Evolutionary conservation across 768 basidiomycete species (phyloP).

Genomic region (Mycena alexandri): DNA sequence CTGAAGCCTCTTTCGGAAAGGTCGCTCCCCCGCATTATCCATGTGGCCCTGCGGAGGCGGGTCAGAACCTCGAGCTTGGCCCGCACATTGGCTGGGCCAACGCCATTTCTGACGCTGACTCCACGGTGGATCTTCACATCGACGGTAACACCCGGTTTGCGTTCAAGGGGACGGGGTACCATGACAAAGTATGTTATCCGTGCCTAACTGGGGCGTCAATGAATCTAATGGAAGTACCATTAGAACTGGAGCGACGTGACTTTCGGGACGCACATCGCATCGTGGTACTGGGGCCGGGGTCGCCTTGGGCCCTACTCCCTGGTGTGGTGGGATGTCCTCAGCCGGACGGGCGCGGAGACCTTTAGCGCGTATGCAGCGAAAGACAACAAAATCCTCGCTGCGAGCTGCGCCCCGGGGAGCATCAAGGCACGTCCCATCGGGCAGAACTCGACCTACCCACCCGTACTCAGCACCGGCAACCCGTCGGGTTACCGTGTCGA

Average conservation of each 20-base stretch:
- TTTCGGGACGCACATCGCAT: constrained; percentile 13
- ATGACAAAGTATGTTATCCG: constrained; percentile 29
- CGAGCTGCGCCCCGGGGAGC: constrained; percentile 16
- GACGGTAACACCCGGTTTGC: constrained; percentile 17
- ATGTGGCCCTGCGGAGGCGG: constrained; percentile 21
- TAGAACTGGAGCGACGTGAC: constrained; percentile 32
- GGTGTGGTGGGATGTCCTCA: constrained; percentile 34
- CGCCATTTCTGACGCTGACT: constrained; percentile 35
- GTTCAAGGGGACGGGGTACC: constrained; percentile 34
- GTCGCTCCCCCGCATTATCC: constrained; percentile 35
- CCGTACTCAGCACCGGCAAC: constrained; percentile 2
- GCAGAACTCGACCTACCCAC: constrained; percentile 22
- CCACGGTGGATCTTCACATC: constrained; percentile 26
- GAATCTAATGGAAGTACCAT: not conserved
- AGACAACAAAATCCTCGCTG: constrained; percentile 14
- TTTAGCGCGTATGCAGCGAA: constrained; percentile 29
- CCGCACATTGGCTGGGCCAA: constrained; percentile 40
- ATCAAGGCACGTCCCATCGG: constrained; percentile 24
- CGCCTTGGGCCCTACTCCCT: constrained; percentile 29
- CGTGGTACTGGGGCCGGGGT: constrained; percentile 36
- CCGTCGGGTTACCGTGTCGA: constrained; percentile 12
- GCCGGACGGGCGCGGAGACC: constrained; percentile 1
- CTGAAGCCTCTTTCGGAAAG: not conserved
- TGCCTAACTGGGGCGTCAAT: not conserved
- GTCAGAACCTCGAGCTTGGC: constrained; percentile 25